These are phyloP conservation scores for Scytalidium sp. DNA, from an alignment of 2,329 filamentous ascomycete genomes.

Conservation along the genomic window DNA sequence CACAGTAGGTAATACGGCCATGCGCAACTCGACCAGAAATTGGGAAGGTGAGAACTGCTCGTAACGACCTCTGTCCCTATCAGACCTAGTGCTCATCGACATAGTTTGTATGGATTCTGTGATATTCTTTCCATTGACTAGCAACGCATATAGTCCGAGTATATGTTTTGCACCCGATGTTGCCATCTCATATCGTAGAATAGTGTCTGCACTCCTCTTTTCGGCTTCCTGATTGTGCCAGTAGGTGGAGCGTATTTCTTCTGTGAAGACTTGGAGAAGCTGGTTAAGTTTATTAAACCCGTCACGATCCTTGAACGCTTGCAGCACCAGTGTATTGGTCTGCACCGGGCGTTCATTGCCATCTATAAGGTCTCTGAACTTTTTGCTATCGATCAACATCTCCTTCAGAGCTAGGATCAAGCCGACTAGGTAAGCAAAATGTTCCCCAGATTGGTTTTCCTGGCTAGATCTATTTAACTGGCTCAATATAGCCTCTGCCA, in stretches of 20 bases:
- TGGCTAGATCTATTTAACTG: slow-evolving; percentile 52
- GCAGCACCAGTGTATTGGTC: slow-evolving; percentile 72
- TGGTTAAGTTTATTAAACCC: slow-evolving; percentile 73
- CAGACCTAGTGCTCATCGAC: slow-evolving; percentile 46
- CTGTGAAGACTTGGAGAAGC: slow-evolving; percentile 67
- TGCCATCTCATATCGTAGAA: slow-evolving; percentile 36
- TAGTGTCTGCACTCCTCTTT: neutral
- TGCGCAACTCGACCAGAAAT: slow-evolving; percentile 81
- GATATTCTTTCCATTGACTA: slow-evolving; percentile 76
- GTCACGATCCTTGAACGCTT: slow-evolving; percentile 79
- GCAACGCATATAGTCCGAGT: slow-evolving; percentile 73
- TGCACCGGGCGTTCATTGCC: slow-evolving; percentile 37
- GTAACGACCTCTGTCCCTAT: slow-evolving; percentile 51
- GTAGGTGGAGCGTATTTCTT: slow-evolving; percentile 45
- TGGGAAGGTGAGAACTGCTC: slow-evolving; percentile 68
- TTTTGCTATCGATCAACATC: slow-evolving; percentile 67
- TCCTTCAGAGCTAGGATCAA: slow-evolving; percentile 76
- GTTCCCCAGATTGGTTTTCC: slow-evolving; percentile 50
- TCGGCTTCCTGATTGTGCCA: neutral
- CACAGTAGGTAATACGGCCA: slow-evolving; percentile 73
- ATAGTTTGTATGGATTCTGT: slow-evolving; percentile 69
- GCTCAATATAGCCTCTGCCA: slow-evolving; percentile 68
- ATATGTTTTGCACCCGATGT: slow-evolving; percentile 73
- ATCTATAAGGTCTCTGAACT: neutral
- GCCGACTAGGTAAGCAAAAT: slow-evolving; percentile 79